Evolutionary conservation across 78 protist species (phyloP).

Genomic region (Protostelium mycophagum): DNA sequence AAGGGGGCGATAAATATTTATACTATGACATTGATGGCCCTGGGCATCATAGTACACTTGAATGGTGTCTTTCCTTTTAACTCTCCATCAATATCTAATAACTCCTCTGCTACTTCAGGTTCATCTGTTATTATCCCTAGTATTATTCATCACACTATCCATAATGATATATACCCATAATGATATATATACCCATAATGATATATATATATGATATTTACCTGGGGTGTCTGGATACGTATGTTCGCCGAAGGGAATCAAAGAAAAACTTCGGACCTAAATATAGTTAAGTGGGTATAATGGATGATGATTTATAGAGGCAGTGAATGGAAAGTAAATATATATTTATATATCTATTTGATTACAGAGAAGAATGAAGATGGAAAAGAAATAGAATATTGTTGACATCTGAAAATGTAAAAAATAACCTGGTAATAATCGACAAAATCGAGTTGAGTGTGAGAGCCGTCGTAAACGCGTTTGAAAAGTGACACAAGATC

Average conservation of each 20-base stretch:
- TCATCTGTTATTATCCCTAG: not conserved
- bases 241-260: not conserved
- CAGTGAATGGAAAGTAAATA: too few relatives aligned
- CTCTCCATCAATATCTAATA: constrained; percentile 64
- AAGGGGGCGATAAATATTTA: too few relatives aligned
- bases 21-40: not conserved
- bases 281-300: too few relatives aligned
- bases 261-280: not conserved
- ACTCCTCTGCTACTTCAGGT: constrained; percentile 23
- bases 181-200: too few relatives aligned
- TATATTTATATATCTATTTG: too few relatives aligned
- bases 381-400: too few relatives aligned
- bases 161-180: too few relatives aligned
- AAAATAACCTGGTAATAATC: constrained; percentile 60
- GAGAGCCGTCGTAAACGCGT: constrained; percentile 56
- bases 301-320: too few relatives aligned
- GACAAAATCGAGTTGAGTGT: constrained; percentile 47
- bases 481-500: constrained; percentile 45
- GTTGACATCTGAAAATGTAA: too few relatives aligned
- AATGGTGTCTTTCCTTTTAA: constrained; percentile 55
- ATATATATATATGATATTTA: too few relatives aligned
- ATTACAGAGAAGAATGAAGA: too few relatives aligned
- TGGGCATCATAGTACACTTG: constrained; percentile 34
- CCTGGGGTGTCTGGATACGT: too few relatives aligned
- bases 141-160: not conserved